phyloP scores from a whole-genome alignment of 2,329 filamentous ascomycete species.

The Allantophomopsis cytisporea region DNA sequence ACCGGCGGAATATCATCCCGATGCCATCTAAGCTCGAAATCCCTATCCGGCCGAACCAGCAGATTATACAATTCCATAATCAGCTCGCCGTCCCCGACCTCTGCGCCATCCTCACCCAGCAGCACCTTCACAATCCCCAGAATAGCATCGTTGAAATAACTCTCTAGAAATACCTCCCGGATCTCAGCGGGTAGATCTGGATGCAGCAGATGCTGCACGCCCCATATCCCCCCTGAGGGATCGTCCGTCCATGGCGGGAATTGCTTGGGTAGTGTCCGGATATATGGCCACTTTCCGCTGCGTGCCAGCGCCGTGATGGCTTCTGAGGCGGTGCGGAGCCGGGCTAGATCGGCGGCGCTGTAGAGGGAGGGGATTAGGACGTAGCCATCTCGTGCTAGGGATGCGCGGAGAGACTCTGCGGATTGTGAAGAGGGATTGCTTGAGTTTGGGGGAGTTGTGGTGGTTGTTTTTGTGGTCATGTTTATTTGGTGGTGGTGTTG shows the following conservation, averaged over 20 bases:
- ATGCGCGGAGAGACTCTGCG: neutral
- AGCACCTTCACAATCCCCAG: constrained; percentile 51
- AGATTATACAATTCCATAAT: constrained; percentile 86
- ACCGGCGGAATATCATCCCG: constrained; percentile 66
- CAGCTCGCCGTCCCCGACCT: constrained; percentile 41
- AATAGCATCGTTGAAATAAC: constrained; percentile 60
- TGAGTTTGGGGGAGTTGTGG: too few species aligned
- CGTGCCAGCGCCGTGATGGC: constrained; percentile 48
- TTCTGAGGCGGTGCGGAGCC: constrained; percentile 45
- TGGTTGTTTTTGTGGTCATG: too few species aligned
- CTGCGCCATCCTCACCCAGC: constrained; percentile 27
- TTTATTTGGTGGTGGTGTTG: too few species aligned
- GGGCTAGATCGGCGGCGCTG: constrained; percentile 34
- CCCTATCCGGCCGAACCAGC: constrained; percentile 56
- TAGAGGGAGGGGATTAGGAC: constrained; percentile 58
- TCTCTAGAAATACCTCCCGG: constrained; percentile 41
- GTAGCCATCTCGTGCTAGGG: constrained; percentile 49
- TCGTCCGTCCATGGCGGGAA: constrained; percentile 73
- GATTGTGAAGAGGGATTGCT: too few species aligned
- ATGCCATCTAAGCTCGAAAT: constrained; percentile 75
- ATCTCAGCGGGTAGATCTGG: constrained; percentile 47
- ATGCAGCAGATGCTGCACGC: constrained; percentile 74
- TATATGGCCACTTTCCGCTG: constrained; percentile 63
- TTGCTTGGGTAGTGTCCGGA: constrained; percentile 78
- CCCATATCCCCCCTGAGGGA: constrained; percentile 62